Evolutionary conservation across 2,329 filamentous ascomycete genomes (phyloP).

Genomic region (Stemphylium lycopersici): DNA sequence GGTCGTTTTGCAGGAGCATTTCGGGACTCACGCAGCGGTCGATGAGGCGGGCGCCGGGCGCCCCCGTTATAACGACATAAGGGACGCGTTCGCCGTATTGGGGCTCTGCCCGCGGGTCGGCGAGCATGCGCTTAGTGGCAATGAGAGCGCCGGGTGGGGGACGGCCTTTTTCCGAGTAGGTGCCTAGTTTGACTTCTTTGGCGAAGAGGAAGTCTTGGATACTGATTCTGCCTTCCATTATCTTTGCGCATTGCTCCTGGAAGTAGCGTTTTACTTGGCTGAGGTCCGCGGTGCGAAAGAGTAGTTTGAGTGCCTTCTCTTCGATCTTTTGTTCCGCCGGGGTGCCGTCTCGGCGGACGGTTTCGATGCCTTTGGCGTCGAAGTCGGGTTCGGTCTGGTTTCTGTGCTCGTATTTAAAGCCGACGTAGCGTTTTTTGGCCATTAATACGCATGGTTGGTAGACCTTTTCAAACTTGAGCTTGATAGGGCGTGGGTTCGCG

Average conservation of each 20-base stretch:
- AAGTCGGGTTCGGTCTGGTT: conserved; percentile 83
- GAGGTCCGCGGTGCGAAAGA: conserved; percentile 89
- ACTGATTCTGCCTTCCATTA: conserved; percentile 85
- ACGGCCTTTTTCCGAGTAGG: conserved; percentile 79
- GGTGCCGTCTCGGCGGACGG: conserved; percentile 91
- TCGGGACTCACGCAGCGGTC: conserved; percentile 92
- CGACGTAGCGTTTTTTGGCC: conserved; percentile 97
- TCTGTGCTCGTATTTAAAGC: conserved; percentile 89
- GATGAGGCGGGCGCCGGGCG: conserved; percentile 81
- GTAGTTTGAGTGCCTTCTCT: conserved; percentile 83
- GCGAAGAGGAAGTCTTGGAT: conserved; percentile 97
- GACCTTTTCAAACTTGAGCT: conserved; percentile 98
- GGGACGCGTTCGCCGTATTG: conserved; percentile 95
- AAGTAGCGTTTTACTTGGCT: conserved; percentile 90
- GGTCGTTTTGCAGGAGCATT: conserved; percentile 74
- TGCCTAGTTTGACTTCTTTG: conserved; percentile 86
- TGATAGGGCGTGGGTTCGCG: conserved; percentile 88
- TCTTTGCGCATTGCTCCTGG: conserved; percentile 86
- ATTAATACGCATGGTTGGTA: conserved; percentile 94
- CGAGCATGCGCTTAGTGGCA: conserved; percentile 82
- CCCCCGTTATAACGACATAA: conserved; percentile 90
- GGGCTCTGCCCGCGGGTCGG: conserved; percentile 84
- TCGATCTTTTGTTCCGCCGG: conserved; percentile 96
- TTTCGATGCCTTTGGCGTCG: conserved; percentile 98
- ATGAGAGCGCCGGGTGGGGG: conserved; percentile 89